Percentiles rank a stretch among this genome's conserved stretches.
Conservation (phyloP, 306 rosid genomes). For the Hippophae tibetana region DNA sequence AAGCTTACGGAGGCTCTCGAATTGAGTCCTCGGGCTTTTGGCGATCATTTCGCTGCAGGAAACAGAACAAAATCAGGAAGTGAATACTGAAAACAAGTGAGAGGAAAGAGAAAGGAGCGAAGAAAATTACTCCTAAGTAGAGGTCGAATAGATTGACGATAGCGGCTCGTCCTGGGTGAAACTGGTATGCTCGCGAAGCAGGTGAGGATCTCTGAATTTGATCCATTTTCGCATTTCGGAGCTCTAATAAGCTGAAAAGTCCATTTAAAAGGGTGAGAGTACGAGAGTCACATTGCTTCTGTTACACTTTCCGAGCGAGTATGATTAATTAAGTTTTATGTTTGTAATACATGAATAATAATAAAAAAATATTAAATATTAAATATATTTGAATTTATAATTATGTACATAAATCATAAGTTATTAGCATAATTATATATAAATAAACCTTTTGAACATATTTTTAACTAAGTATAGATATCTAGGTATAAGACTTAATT, state of each 20-base stretch:
- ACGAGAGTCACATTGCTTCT: too few relatives aligned
- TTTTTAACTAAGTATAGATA: too few relatives aligned
- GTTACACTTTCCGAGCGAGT: too few relatives aligned
- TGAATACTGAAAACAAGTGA: neutral
- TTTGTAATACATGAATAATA: too few relatives aligned
- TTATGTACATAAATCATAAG: too few relatives aligned
- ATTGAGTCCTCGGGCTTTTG: constrained; percentile 51
- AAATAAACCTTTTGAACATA: too few relatives aligned
- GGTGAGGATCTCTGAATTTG: constrained; percentile 55
- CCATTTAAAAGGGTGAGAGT: too few relatives aligned
- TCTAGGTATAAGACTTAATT: too few relatives aligned
- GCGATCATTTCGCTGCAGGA: constrained; percentile 46
- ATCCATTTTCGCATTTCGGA: constrained; percentile 47
- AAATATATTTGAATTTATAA: too few relatives aligned
- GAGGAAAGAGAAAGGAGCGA: neutral
- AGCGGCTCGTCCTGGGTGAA: constrained; percentile 74
- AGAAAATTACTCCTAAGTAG: constrained; percentile 57
- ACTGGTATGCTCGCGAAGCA: constrained; percentile 57
- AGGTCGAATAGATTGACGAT: constrained; percentile 82
- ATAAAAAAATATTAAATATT: too few relatives aligned
- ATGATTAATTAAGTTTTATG: too few relatives aligned
- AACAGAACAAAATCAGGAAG: neutral
- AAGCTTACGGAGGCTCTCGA: constrained; percentile 66
- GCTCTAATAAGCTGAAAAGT: neutral
- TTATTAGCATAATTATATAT: too few relatives aligned